Conservation (phyloP, 495 filamentous ascomycete species). For the Xylaria acuta region DNA sequence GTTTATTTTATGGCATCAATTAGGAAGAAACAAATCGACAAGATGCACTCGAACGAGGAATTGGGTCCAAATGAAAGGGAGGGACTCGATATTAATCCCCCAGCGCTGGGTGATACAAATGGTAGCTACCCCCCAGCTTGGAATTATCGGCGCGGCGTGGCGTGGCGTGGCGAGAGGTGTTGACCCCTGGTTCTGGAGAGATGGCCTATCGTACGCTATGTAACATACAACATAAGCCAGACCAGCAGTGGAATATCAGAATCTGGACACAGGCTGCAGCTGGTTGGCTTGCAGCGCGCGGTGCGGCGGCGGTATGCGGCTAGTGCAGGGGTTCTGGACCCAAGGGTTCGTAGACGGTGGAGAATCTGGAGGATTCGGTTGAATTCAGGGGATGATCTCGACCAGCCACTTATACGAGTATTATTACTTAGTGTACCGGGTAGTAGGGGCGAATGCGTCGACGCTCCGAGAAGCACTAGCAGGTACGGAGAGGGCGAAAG, state of each 20-base stretch:
- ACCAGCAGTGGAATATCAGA: neutral
- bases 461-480: neutral
- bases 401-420: slow-evolving; percentile 20
- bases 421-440: neutral
- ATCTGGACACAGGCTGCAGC: neutral
- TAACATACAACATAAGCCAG: neutral
- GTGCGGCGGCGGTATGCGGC: slow-evolving; percentile 2
- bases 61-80: neutral
- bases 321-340: slow-evolving; percentile 7
- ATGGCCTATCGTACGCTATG: neutral
- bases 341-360: slow-evolving; percentile 2
- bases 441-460: neutral
- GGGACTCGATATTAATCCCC: slow-evolving; percentile 15
- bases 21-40: neutral
- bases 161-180: slow-evolving; percentile 16
- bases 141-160: slow-evolving; percentile 7
- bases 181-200: slow-evolving; percentile 8
- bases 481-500: neutral
- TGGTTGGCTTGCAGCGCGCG: slow-evolving; percentile 14
- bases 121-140: neutral
- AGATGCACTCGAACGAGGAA: neutral
- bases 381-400: slow-evolving; percentile 9
- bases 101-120: neutral
- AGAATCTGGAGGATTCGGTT: neutral
- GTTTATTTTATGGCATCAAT: neutral